Percentiles rank a stretch among this genome's conserved stretches.
phyloP scores from a whole-genome alignment of 768 basidiomycete genomes.

The Ephemerocybe angulata region DNA sequence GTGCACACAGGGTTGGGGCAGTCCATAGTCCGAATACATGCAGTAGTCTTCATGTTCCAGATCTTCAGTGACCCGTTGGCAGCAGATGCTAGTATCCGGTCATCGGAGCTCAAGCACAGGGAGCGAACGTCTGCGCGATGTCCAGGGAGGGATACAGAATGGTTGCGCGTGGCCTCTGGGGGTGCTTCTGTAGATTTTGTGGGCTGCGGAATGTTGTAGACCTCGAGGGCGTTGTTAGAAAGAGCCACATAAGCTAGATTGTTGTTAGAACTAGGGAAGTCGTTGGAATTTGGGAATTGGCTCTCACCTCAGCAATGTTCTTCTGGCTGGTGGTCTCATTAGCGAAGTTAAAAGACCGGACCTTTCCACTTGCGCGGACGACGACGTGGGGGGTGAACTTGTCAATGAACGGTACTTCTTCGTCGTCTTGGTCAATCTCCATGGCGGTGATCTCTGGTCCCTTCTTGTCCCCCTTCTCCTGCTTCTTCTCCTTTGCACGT shows the following conservation, averaged over 20 bases:
- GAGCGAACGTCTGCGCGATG: slow-evolving; percentile 90
- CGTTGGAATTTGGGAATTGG: neutral
- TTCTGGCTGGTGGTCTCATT: slow-evolving; percentile 47
- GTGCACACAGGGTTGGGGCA: slow-evolving; percentile 93
- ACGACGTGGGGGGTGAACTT: slow-evolving; percentile 80
- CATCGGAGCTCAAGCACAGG: slow-evolving; percentile 85
- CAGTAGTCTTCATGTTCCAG: slow-evolving; percentile 92
- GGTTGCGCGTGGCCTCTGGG: slow-evolving; percentile 65
- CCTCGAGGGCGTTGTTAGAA: slow-evolving; percentile 84
- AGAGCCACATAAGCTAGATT: slow-evolving; percentile 68
- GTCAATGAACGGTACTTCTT: slow-evolving; percentile 63
- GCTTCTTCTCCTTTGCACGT: slow-evolving; percentile 79
- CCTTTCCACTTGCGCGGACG: slow-evolving; percentile 82
- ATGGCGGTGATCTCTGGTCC: slow-evolving; percentile 24
- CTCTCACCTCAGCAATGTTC: slow-evolving; percentile 57
- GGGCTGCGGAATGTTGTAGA: slow-evolving; percentile 79
- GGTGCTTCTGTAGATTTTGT: slow-evolving; percentile 61
- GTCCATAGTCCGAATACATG: slow-evolving; percentile 93
- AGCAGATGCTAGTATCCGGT: slow-evolving; percentile 85
- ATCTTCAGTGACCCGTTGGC: slow-evolving; percentile 90
- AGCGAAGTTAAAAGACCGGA: slow-evolving; percentile 80
- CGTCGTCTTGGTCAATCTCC: slow-evolving; percentile 33
- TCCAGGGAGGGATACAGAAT: slow-evolving; percentile 84
- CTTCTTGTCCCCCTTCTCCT: slow-evolving; percentile 38
- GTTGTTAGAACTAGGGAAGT: neutral